Evolutionary conservation across 257 asterid species (phyloP).

Genomic region (Solanum raphanifolium): DNA sequence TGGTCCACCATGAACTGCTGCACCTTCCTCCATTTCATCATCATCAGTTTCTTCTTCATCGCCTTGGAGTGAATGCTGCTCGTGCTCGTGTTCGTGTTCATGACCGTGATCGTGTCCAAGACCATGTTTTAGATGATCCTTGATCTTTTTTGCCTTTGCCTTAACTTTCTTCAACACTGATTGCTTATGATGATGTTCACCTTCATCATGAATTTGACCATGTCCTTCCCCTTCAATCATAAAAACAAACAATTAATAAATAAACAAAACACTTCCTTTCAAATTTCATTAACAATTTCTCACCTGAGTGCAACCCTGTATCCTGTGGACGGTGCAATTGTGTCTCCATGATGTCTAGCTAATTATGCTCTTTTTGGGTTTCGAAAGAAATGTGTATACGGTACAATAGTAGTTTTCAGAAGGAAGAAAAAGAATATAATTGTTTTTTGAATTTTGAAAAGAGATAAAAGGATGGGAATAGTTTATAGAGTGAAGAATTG

Average conservation of each 20-base stretch:
- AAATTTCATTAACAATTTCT: neutral
- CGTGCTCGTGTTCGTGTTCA: constrained; percentile 10
- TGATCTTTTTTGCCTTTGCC: constrained; percentile 65
- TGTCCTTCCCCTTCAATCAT: constrained; percentile 12
- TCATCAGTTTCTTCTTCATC: constrained; percentile 23
- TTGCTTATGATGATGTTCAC: constrained; percentile 44
- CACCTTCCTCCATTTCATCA: constrained; percentile 33
- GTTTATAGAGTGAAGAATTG: neutral
- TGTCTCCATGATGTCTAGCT: neutral
- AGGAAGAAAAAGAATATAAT: constrained; percentile 2
- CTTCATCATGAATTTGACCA: constrained; percentile 15
- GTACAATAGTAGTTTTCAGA: neutral
- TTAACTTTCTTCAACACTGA: constrained; percentile 70
- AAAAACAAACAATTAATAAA: neutral
- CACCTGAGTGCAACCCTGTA: neutral
- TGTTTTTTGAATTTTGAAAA: neutral
- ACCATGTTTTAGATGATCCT: constrained; percentile 36
- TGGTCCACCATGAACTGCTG: constrained; percentile 48
- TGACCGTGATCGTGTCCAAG: constrained; percentile 30
- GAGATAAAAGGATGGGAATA: neutral
- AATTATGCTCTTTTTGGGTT: neutral
- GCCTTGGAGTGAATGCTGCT: neutral
- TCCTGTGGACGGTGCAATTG: neutral
- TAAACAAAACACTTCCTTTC: neutral
- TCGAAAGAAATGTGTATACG: neutral